Base-by-base conservation (phyloP, 129 eudicot genomes). In the Lactuca saligna region DNA sequence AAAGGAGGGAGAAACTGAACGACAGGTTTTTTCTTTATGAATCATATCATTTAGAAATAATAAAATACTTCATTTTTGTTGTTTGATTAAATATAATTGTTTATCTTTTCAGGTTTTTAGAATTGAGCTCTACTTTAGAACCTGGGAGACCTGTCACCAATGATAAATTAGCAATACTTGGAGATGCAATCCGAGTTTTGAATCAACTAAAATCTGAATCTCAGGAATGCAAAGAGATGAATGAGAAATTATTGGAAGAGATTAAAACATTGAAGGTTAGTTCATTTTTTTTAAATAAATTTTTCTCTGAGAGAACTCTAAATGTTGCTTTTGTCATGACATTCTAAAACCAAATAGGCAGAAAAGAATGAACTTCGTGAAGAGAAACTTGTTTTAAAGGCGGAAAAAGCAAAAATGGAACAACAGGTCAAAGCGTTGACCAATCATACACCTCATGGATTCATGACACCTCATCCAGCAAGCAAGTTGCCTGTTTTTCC, bases 301-400 rank as follows among this genome's bases (percentile, higher is more conserved):
- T 13, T 13, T 13, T 58, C 9, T 16, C 4, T 12, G 20, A 20
- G 7, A 20, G 6, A 17, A 33, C 31, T 14, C 32, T 16, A 65
- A 42, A 42, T 25, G 48, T 4, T 59, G 17, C 38, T 37, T 61
- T 2, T 14, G 3, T 11, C 37, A 5, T 67, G 48, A 66, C 62
- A 35, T 68, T 25, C 11, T 8, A 75, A 75, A 76, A 37, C 64
- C 1, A 8, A 42, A 57, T 82, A 91, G 96, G 95, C 80, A 6
- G 98, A 92, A 79, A 92, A 88, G 85, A 86, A 84, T 53, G 98
- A 92, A 74, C 96, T 92, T 69, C 95, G 96, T 68, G 96, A 92
- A 75, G 98, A 92, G 86, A 92, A 92, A 73, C 48, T 78, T 31
- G 72, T 56, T 54, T 69, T 92, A 17, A 92, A 86, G 73, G 83